phyloP scores from a whole-genome alignment of 768 basidiomycete species.

The Leccinum rimulosum region DNA sequence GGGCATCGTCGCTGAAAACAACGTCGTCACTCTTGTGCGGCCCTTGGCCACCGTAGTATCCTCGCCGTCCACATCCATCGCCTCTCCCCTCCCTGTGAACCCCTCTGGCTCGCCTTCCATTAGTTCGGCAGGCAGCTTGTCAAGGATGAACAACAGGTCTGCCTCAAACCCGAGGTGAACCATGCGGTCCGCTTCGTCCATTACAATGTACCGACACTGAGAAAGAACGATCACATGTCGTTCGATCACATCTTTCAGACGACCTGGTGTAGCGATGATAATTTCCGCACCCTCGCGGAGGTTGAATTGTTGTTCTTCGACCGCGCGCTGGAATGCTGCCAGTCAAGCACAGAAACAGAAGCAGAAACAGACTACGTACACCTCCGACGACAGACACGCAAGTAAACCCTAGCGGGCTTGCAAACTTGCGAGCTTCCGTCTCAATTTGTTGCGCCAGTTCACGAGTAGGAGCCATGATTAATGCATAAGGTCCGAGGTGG shows the following conservation, averaged over 20 bases:
- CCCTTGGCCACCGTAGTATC: conserved; percentile 57
- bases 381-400: conserved; percentile 99
- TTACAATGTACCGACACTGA: conserved; percentile 97
- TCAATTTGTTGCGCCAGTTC: conserved; percentile 98
- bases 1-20: conserved; percentile 99
- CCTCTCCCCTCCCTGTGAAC: conserved; percentile 35
- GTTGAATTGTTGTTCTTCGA: conserved; percentile 98
- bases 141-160: conserved; percentile 92
- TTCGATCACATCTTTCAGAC: conserved; percentile 96
- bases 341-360: conserved; percentile 13
- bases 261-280: conserved; percentile 97
- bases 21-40: conserved; percentile 85
- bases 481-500: conserved; percentile 89
- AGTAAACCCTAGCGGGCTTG: conserved; percentile 81
- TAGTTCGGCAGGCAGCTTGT: conserved; percentile 82
- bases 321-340: conserved; percentile 56
- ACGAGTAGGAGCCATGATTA: conserved; percentile 96
- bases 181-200: conserved; percentile 99
- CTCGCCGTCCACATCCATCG: conserved; percentile 76
- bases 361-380: conserved; percentile 37
- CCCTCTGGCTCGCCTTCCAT: conserved; percentile 71
- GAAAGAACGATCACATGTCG: conserved; percentile 92
- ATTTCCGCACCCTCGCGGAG: conserved; percentile 98
- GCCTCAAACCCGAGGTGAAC: conserved; percentile 96
- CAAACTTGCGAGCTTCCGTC: conserved; percentile 88